A percentile compares a stretch with the other conserved stretches of the same genome.
Conservation (phyloP, 371 early-diverging fungal species). For the Mortierella sp. region DNA sequence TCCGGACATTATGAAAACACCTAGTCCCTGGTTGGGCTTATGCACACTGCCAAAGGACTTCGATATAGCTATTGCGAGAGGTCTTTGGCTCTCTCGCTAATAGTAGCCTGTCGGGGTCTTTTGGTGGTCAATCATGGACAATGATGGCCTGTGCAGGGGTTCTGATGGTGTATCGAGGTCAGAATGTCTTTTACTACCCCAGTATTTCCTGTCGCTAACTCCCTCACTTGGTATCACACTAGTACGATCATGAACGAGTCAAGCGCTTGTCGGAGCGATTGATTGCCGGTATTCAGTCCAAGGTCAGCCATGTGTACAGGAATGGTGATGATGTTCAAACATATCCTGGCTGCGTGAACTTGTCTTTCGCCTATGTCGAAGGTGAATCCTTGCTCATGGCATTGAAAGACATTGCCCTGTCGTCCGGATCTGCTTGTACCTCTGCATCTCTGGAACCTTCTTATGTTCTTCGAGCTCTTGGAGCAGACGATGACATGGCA, state of each 20-base stretch:
- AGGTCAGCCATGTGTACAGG: slow-evolving; percentile 85
- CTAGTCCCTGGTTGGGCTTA: slow-evolving; percentile 20
- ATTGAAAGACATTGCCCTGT: slow-evolving; percentile 97
- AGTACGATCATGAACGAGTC: slow-evolving; percentile 87
- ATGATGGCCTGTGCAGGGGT: slow-evolving; percentile 76
- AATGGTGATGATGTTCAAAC: slow-evolving; percentile 87
- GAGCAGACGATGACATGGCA: slow-evolving; percentile 98
- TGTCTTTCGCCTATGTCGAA: slow-evolving; percentile 99
- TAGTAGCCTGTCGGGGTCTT: slow-evolving; percentile 1
- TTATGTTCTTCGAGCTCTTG: slow-evolving; percentile 98
- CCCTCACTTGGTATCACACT: slow-evolving; percentile 13
- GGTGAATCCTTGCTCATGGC: slow-evolving; percentile 99
- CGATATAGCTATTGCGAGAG: not conserved
- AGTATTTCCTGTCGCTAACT: slow-evolving; percentile 13
- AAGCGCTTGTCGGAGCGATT: slow-evolving; percentile 81
- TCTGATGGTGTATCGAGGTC: slow-evolving; percentile 61
- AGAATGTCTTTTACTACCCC: not conserved
- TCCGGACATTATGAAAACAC: slow-evolving; percentile 42
- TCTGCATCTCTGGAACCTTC: slow-evolving; percentile 99
- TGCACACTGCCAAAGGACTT: not conserved
- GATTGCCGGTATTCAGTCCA: slow-evolving; percentile 79
- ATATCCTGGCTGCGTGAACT: slow-evolving; percentile 98
- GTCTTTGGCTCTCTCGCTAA: not conserved
- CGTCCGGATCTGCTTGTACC: slow-evolving; percentile 99
- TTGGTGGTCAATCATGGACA: slow-evolving; percentile 37